A percentile compares a stretch with the other conserved stretches of the same genome.
Evolutionary conservation across 2,329 filamentous ascomycete species (phyloP).

Genomic region (Plenodomus lindquistii): DNA sequence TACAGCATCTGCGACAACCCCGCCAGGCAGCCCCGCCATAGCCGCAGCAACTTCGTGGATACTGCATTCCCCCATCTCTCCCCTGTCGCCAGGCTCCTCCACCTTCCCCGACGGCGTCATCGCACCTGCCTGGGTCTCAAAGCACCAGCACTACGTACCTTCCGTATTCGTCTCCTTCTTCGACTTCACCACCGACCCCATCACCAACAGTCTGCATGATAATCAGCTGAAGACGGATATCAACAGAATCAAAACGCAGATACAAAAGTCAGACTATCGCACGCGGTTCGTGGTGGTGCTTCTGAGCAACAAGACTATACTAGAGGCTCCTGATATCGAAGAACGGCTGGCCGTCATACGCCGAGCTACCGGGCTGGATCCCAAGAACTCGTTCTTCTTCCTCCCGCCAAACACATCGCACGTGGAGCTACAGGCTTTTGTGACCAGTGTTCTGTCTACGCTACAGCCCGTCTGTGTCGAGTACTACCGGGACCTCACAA

Average conservation of each 20-base stretch:
- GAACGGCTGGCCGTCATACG: constrained; percentile 80
- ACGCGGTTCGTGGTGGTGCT: constrained; percentile 77
- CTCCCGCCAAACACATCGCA: constrained; percentile 73
- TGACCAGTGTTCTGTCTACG: constrained; percentile 71
- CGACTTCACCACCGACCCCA: constrained; percentile 70
- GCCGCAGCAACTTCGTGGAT: constrained; percentile 52
- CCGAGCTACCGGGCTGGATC: constrained; percentile 76
- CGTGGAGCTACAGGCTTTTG: constrained; percentile 73
- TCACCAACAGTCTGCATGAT: constrained; percentile 77
- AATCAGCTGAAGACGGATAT: constrained; percentile 89
- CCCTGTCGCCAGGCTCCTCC: constrained; percentile 78
- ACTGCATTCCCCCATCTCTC: constrained; percentile 91
- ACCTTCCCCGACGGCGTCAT: constrained; percentile 91
- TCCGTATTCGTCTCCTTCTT: constrained; percentile 83
- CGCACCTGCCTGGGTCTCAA: constrained; percentile 79
- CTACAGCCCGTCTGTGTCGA: constrained; percentile 78
- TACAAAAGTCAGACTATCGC: constrained; percentile 74
- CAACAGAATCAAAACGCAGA: constrained; percentile 70
- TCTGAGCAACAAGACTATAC: constrained; percentile 69
- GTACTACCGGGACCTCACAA: constrained; percentile 93
- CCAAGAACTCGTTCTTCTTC: constrained; percentile 80
- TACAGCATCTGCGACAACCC: constrained; percentile 53
- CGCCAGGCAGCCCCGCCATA: constrained; percentile 58
- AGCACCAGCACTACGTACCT: constrained; percentile 84
- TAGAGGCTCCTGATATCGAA: constrained; percentile 64